Percentiles rank a stretch among this genome's conserved stretches.
Conservation (phyloP, 2,329 filamentous ascomycete species). For the Venturia carpophila region DNA sequence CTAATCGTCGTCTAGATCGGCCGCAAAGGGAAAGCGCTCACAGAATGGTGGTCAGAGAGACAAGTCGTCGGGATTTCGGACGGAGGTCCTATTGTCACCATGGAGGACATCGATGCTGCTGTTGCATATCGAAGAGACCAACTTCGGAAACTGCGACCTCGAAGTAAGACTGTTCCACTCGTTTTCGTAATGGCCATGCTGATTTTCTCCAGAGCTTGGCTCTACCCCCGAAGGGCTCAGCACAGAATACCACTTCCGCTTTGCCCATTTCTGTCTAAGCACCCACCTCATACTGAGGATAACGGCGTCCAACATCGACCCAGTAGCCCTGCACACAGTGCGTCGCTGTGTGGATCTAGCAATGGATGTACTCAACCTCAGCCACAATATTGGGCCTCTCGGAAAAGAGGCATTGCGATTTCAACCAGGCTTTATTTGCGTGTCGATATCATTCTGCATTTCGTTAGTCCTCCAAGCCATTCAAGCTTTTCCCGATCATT, state of each 20-base stretch:
- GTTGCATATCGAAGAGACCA: conserved; percentile 1
- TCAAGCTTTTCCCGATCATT: neutral
- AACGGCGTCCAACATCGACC: neutral
- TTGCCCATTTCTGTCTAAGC: conserved; percentile 5
- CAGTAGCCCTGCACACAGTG: neutral
- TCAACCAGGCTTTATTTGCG: neutral
- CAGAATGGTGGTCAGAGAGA: conserved; percentile 8
- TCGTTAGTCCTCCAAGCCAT: neutral
- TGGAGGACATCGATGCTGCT: conserved; percentile 8
- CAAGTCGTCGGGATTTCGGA: neutral
- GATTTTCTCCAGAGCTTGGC: neutral
- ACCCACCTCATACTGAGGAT: neutral
- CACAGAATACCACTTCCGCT: conserved; percentile 4
- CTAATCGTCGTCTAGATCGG: neutral
- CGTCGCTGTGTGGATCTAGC: conserved; percentile 2
- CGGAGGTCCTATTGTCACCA: neutral
- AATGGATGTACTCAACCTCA: neutral
- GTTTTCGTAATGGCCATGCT: neutral
- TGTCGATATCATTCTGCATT: conserved; percentile 3
- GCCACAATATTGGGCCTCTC: neutral
- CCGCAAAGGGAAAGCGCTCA: neutral
- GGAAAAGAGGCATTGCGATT: conserved; percentile 4
- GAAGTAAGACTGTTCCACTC: neutral
- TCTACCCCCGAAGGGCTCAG: neutral
- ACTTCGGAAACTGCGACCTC: neutral